phyloP scores from a whole-genome alignment of 2,329 filamentous ascomycete species.

The Blastomyces percursus region DNA sequence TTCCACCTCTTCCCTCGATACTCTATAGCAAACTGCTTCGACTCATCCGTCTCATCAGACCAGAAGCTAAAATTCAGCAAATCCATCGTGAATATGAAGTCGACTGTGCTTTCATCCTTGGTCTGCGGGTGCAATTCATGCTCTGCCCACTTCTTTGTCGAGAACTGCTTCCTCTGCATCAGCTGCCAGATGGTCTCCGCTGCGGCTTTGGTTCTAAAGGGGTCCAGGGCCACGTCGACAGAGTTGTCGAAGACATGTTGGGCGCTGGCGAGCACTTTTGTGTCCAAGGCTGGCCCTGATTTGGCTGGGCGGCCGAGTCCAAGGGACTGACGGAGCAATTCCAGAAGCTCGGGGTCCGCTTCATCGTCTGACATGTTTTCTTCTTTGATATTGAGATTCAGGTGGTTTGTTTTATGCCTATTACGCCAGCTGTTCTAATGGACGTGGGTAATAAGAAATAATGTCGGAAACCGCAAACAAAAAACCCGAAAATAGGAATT shows the following conservation, averaged over 20 bases:
- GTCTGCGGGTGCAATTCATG: conserved; percentile 82
- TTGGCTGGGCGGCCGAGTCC: conserved; percentile 48
- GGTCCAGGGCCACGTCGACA: conserved; percentile 83
- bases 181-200: conserved; percentile 65
- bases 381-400: neutral
- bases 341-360: conserved; percentile 75
- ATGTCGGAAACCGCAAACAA: neutral
- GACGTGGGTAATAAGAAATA: neutral
- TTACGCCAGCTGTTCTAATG: neutral
- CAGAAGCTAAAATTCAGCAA: conserved; percentile 95
- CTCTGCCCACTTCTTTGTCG: conserved; percentile 71
- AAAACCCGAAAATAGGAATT: neutral
- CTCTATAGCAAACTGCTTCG: conserved; percentile 66
- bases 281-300: conserved; percentile 54
- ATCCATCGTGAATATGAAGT: conserved; percentile 97
- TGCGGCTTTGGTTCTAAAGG: conserved; percentile 68
- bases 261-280: conserved; percentile 69
- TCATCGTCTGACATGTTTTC: conserved; percentile 76
- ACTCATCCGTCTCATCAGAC: conserved; percentile 57
- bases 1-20: conserved; percentile 78
- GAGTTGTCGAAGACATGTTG: conserved; percentile 85
- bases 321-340: conserved; percentile 71
- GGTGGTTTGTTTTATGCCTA: neutral
- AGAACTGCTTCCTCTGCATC: conserved; percentile 78
- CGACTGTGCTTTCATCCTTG: conserved; percentile 67